Base-by-base conservation (phyloP, 306 rosid genomes). In the Adenanthera pavonina region DNA sequence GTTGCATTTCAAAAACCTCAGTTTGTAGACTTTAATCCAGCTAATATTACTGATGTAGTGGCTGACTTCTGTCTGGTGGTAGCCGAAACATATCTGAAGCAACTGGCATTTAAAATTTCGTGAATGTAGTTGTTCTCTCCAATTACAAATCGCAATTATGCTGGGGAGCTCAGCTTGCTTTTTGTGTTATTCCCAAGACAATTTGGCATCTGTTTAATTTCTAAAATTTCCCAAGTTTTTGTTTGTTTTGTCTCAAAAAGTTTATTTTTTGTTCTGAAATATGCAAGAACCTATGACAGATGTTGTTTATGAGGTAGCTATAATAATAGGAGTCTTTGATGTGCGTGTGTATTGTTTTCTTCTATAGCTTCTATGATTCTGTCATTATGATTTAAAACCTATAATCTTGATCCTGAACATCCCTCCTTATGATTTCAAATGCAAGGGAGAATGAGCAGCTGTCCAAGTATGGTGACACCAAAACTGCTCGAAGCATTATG, bases 401-500 rank as follows among this genome's bases (percentile, higher is more conserved):
- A 14, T 64, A 34, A 35, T 12, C 9, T 64, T 0, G 15, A 9
- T 35, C 40, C 38, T 30, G 4, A 64, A 5, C 69, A 64, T 64
- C 44, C 69, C 20, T 43, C 49, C 38, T 69, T 36, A 8, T 67
- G 49, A 48, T 56, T 78, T 83, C 51, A 40, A 59, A 70, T 84
- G 72, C 67, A 87, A 94, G 98, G 92, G 98, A 94, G 83, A 92
- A 92, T 74, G 94, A 87, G 78, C 96, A 92, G 90, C 86, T 92
- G 51, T 89, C 94, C 74, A 91, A 92, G 85, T 94, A 94, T 17
- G 96, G 97, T 72, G 96, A 94, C 88, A 92, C 94, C 72, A 89
- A 88, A 87, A 86, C 91, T 43, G 98, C 97, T 84, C 96, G 98
- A 48, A 81, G 92, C 83, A 91, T 89, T 65, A 91, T 94, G 97